Base-by-base conservation (phyloP, 371 early-diverging fungal species). In the Lichtheimia ramosa region DNA sequence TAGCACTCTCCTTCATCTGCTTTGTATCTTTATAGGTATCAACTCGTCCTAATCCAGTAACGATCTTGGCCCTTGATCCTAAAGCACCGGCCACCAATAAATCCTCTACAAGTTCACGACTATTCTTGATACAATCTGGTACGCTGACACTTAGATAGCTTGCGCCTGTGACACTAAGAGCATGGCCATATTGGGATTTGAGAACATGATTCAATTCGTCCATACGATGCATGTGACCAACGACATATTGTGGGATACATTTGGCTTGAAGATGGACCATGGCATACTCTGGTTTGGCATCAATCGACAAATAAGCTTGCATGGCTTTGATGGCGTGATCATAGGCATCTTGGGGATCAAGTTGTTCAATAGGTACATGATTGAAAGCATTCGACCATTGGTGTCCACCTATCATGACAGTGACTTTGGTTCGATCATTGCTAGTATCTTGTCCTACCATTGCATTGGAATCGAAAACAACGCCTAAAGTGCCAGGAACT, bases 361-460 rank as follows among this genome's bases (percentile, higher is more conserved):
- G 34, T 40, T 66, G 56, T 2, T 66, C 66, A 5, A 73, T 65
- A 2, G 75, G 58, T 2, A 53, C 53, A 18, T 21, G 5, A 1
- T 61, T 49, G 57, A 81, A 81, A 4, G 74, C 68, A 24, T 82
- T 71, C 4, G 74, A 54, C 79, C 93, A 95, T 55, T 79, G 75
- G 54, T 89, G 83, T 1, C 96, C 97, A 55, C 97, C 97, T 48
- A 96, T 80, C 97, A 97, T 96, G 25, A 88, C 94, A 0, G 96
- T 96, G 12, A 94, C 56, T 28, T 92, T 86, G 18, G 87, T 74
- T 1, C 74, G 67, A 49, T 60, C 68, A 12, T 63, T 61, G 27
- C 66, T 64, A n/a, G 56, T n/a, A 34, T 89, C 89, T 59, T 91
- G 92, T 5, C 71, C 79, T 1, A 88, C 88, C 62, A 92, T 66